Evolutionary conservation across 345 rosid species (phyloP), one percentile per base, ranked within the genome.

Genomic region (Iberis pinnata): DNA sequence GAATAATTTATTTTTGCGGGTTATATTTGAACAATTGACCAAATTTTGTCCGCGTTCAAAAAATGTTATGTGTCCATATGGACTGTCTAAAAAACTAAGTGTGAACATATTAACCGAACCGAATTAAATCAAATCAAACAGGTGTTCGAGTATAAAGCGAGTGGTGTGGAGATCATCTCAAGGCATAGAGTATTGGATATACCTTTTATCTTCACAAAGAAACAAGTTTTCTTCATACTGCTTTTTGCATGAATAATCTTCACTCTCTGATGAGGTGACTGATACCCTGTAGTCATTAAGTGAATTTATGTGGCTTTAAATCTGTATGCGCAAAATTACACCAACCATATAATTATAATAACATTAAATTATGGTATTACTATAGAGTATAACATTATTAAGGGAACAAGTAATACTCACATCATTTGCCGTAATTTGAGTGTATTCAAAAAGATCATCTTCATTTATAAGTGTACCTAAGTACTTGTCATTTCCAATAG

Each of bases 151-250:
- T n/a, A n/a, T n/a, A n/a, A n/a, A n/a, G n/a, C n/a, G n/a, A n/a
- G n/a, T n/a, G n/a, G n/a, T n/a, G n/a, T n/a, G n/a, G n/a, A n/a
- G n/a, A n/a, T n/a, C n/a, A n/a, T n/a, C n/a, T 43, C 9, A 37
- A 22, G n/a, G 49, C 19, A 32, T 4, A 46, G 53, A 1, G 12
- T 16, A 50, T 45, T 47, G 35, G 50, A 36, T 44, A 53, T 67
- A 90, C 98, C 96, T 83, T 79, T 92, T 95, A 68, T 92, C 98
- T 73, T 92, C 98, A 56, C 98, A 88, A 35, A 85, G 82, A 69
- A 92, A 92, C 62, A 92, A 74, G 80, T 86, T 85, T 73, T 92
- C 98, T 75, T 88, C 98, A 64, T 92, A 92, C 76, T 88, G 98
- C 66, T 92, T 92, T 78, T 83, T 92, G 63, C 88, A 92, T 49